Base-by-base conservation (phyloP, 2,329 filamentous ascomycete species). In the Purpureocillium takamizusanense region DNA sequence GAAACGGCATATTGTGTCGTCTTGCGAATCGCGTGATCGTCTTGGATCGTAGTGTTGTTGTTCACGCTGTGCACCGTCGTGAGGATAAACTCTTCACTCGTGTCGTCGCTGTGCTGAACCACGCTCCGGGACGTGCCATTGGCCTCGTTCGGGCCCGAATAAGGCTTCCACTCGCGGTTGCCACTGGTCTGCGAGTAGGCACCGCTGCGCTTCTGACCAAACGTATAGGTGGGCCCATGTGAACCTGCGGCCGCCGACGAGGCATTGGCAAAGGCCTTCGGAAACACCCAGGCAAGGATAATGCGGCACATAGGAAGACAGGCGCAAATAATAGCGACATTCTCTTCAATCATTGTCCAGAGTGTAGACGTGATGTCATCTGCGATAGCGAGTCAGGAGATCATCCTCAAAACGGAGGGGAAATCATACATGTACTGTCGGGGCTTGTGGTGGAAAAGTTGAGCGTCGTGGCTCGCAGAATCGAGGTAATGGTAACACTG, bases 281-380 rank as follows among this genome's bases (percentile, higher is more conserved):
- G 60, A 43, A 63, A 60, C 28, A 64, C 38, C 36, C 51, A 54
- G 35, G 55, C 52, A 12, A 66, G 53, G n/a, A 60, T 56, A 2
- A 59, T 54, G 32, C 60, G 61, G 39, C 61, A 63, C 59, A 62
- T 62, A 13, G 60, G 60, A 4, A 63, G 46, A 31, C 60, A 63
- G 12, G 60, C 56, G 42, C 60, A 63, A 40, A 64, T 59, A 31
- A 63, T 61, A 38, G 57, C 60, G 16, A 63, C 46, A 32, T 63
- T 62, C 34, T 59, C 52, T 39, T 64, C 61, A 25, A 63, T 56
- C 33, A 62, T 59, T 6, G 60, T 62, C 60, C 60, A 63, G 5
- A 63, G 49, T 1, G 59, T 61, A 2, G 60, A 62, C 5, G 45
- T 50, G 39, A 63, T 57, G 14, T 61, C 53, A 14, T 56, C 61